phyloP scores from a whole-genome alignment of 345 rosid genomes.

The Populus ilicifolia region DNA sequence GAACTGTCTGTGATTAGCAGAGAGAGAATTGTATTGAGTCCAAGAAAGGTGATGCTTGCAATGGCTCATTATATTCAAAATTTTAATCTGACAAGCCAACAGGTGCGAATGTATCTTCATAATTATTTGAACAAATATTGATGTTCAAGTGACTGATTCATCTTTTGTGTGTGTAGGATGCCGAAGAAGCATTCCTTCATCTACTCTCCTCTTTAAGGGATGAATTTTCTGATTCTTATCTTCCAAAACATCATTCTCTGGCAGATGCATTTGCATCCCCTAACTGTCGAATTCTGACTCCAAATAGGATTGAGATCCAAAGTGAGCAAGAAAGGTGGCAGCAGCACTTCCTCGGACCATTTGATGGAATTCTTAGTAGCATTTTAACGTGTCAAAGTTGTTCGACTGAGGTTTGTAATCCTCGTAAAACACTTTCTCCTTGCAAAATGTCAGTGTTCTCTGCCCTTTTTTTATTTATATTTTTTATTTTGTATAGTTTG shows the following conservation, averaged over 20 bases:
- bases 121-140: background rate
- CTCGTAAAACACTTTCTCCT: constrained; percentile 10
- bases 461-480: background rate
- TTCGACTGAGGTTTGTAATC: constrained; percentile 57
- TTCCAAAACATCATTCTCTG: constrained; percentile 41
- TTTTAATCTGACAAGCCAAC: constrained; percentile 74
- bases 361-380: constrained; percentile 73
- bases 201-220: constrained; percentile 69
- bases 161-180: constrained; percentile 52
- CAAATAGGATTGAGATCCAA: constrained; percentile 25
- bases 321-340: constrained; percentile 73
- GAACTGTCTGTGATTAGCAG: constrained; percentile 42
- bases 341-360: constrained; percentile 80
- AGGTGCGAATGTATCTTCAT: constrained; percentile 41
- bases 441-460: background rate
- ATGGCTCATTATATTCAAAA: constrained; percentile 49
- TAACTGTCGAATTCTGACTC: constrained; percentile 48
- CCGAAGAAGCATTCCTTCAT: constrained; percentile 88
- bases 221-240: constrained; percentile 56
- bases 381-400: constrained; percentile 68
- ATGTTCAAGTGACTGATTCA: constrained; percentile 9
- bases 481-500: background rate
- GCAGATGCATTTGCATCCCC: constrained; percentile 39
- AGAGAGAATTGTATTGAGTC: constrained; percentile 47
- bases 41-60: constrained; percentile 67